These are phyloP conservation scores for Rutstroemia sp. DNA, from an alignment of 2,329 filamentous ascomycete species.

Conservation along the genomic window DNA sequence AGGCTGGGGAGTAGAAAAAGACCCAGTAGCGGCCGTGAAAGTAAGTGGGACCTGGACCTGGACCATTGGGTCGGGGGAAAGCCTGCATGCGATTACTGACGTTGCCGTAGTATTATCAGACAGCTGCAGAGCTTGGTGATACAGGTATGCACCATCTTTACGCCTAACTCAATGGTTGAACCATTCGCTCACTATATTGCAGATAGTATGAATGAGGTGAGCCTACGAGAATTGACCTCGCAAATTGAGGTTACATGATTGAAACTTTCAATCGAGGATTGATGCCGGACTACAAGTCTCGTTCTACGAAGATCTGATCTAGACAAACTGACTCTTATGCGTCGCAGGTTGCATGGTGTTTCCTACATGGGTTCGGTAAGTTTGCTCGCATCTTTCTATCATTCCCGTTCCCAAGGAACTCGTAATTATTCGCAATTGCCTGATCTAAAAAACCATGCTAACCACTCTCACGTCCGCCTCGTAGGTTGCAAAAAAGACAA, in stretches of 20 bases:
- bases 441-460: no score
- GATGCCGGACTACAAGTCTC: not conserved
- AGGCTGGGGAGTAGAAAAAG: constrained; percentile 76
- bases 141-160: constrained; percentile 45
- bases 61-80: constrained; percentile 21
- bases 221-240: not conserved
- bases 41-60: constrained; percentile 34
- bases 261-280: not conserved
- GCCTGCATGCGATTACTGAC: constrained; percentile 19
- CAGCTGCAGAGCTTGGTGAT: constrained; percentile 91
- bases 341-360: constrained; percentile 66
- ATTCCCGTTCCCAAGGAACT: not conserved
- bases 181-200: constrained; percentile 23
- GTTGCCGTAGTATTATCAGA: constrained; percentile 79
- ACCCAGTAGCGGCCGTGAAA: constrained; percentile 75
- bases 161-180: constrained; percentile 11
- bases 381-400: not conserved
- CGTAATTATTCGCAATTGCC: not conserved
- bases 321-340: constrained; percentile 1
- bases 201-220: constrained; percentile 94
- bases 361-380: constrained; percentile 81
- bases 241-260: not conserved
- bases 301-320: constrained; percentile 8
- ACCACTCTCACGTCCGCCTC: constrained; percentile 1
- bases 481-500: constrained; percentile 81